Evolutionary conservation across 345 rosid species (phyloP), one percentile per base, ranked within the genome.

Genomic region (Syzygium aqueum): DNA sequence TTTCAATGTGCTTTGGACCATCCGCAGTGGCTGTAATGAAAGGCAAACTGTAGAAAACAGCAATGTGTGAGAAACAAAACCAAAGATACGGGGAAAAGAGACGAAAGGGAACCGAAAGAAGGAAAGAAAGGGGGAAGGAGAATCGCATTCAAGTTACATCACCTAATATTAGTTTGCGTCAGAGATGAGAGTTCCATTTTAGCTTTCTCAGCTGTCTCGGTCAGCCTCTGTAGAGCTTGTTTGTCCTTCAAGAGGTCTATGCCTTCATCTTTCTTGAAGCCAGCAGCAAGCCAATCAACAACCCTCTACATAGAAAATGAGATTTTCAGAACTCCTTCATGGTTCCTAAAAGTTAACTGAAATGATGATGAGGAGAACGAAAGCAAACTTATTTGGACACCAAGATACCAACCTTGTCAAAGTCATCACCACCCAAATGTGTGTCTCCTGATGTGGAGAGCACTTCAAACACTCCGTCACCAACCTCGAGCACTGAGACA

Each of bases 401-500:
- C 30, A 59, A 95, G 40, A 21, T 51, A 27, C 90, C 30, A 77
- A 95, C 99, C 98, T 96, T 97, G 84, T 97, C 99, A 86, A 97
- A 97, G 89, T 97, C 99, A 91, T 97, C 99, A 88, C 99, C 99
- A n/a, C 99, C 99, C 94, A 97, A 91, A 92, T 97, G 99, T 3
- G 99, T 97, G 89, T 97, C 99, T 11, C 99, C 99, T 85, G 99
- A 96, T 43, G 99, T 96, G 49, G 99, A 97, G 14, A 97, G 96
- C 89, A 97, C 99, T 90, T 97, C 99, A 91, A 97, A 97, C 61
- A 97, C 99, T 88, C 99, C 99, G 90, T 96, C 99, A 94, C 99
- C 99, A 84, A 97, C 99, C 93, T 97, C 99, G 78, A 97, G 99
- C 84, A 97, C 99, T 97, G 90, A 83, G 88, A 51, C 22, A n/a